Percentiles rank a stretch among this genome's conserved stretches.
Evolutionary conservation across 2,329 filamentous ascomycete genomes (phyloP).

Genomic region (Fusarium neocosmosporiellum): DNA sequence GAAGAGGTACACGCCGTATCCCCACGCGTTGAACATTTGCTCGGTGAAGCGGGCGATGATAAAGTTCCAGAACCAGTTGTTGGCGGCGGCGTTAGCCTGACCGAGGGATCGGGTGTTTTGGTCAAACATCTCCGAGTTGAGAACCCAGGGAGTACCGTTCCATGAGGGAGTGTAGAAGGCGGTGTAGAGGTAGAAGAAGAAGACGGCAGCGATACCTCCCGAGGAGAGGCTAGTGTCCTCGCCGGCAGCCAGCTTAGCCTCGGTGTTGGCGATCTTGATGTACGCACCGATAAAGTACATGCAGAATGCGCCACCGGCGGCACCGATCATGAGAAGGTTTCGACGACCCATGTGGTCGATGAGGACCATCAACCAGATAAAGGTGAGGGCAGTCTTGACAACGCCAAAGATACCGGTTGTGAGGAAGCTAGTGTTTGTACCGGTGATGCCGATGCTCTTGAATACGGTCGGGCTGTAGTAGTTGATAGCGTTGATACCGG

Average conservation of each 20-base stretch:
- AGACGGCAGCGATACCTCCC: conserved; percentile 75
- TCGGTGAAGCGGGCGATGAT: conserved; percentile 75
- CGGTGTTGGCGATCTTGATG: conserved; percentile 62
- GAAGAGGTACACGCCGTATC: conserved; percentile 77
- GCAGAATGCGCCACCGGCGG: conserved; percentile 69
- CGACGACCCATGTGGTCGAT: conserved; percentile 69
- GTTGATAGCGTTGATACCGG: conserved; percentile 82
- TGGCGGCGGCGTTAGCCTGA: conserved; percentile 76
- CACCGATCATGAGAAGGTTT: conserved; percentile 74
- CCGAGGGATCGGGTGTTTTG: conserved; percentile 71
- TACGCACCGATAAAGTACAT: conserved; percentile 69
- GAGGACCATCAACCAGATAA: conserved; percentile 76
- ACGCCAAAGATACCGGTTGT: conserved; percentile 83
- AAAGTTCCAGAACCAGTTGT: conserved; percentile 81
- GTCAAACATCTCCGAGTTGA: conserved; percentile 82
- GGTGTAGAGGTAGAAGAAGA: conserved; percentile 67
- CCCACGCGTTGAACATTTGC: conserved; percentile 69
- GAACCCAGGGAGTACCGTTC: conserved; percentile 81
- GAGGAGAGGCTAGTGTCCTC: conserved; percentile 43
- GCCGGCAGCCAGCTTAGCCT: conserved; percentile 35
- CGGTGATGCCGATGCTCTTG: conserved; percentile 60
- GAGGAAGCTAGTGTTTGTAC: conserved; percentile 57
- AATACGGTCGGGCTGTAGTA: conserved; percentile 68
- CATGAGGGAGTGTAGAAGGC: conserved; percentile 77
- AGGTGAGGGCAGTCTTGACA: conserved; percentile 76